These are phyloP conservation scores for Hordeum marinum DNA, from an alignment of 176 grass and related monocot species.

Conservation along the genomic window DNA sequence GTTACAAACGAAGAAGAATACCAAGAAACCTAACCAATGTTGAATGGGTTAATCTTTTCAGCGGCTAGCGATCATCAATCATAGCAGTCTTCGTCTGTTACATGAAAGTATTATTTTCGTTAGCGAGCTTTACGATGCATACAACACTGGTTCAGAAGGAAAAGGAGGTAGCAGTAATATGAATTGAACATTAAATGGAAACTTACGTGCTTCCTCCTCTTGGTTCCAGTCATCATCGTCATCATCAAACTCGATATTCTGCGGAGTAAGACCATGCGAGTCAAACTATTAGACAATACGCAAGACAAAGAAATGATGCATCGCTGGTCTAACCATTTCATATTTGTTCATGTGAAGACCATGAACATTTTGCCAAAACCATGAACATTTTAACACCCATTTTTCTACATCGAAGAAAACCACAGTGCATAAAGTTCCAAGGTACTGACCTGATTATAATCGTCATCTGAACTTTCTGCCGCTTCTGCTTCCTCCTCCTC, in stretches of 20 bases:
- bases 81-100: constrained; percentile 46
- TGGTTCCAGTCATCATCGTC: constrained; percentile 51
- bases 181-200: constrained; percentile 6
- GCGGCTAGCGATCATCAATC: not conserved
- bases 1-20: not conserved
- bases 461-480: constrained; percentile 37
- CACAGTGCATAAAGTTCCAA: not conserved
- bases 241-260: constrained; percentile 50
- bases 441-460: constrained; percentile 34
- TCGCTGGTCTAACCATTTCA: not conserved
- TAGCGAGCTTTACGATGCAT: not conserved
- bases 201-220: constrained; percentile 44
- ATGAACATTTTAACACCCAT: not conserved
- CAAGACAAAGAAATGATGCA: not conserved
- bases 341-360: not conserved
- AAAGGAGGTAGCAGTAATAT: not conserved
- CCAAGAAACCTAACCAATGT: not conserved
- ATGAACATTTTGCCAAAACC: not conserved
- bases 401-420: not conserved
- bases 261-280: not conserved
- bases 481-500: constrained; percentile 25
- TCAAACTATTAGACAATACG: not conserved
- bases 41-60: not conserved
- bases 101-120: not conserved
- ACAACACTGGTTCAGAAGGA: not conserved